phyloP scores from a whole-genome alignment of 2,329 filamentous ascomycete genomes.

The Diplodia intermedia region DNA sequence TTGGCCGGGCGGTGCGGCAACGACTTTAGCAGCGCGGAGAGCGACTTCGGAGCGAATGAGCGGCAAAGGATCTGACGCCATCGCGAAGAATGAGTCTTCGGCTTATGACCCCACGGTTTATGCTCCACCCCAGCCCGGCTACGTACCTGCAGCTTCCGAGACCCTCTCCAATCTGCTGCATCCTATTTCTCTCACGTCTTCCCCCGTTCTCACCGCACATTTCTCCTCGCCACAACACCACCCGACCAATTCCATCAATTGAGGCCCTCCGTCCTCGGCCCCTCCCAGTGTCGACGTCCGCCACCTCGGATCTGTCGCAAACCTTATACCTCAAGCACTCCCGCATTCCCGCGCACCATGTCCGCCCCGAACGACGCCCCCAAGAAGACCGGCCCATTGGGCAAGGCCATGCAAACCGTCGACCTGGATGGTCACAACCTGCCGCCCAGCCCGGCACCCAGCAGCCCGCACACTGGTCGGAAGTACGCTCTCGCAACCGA shows the following conservation, averaged over 20 bases:
- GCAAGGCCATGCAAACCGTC: constrained; percentile 50
- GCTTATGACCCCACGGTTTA: constrained; percentile 30
- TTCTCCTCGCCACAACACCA: constrained; percentile 1
- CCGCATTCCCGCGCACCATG: constrained; percentile 17
- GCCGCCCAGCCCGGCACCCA: constrained; percentile 79
- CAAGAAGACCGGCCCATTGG: constrained; percentile 37
- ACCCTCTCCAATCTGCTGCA: constrained; percentile 17
- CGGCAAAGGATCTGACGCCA: constrained; percentile 28
- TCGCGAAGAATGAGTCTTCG: constrained; percentile 31
- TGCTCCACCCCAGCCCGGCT: constrained; percentile 22
- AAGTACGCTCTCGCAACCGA: constrained; percentile 96
- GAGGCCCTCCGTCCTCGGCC: background rate
- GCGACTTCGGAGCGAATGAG: constrained; percentile 32
- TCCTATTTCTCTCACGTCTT: constrained; percentile 1
- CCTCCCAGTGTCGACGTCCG: background rate
- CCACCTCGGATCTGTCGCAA: background rate
- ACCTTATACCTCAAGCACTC: background rate
- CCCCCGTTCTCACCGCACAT: constrained; percentile 10
- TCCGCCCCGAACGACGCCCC: constrained; percentile 25
- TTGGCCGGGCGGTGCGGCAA: constrained; percentile 6
- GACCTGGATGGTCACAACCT: constrained; percentile 51
- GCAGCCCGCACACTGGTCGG: constrained; percentile 82
- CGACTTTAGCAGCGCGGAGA: background rate
- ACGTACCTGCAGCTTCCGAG: constrained; percentile 30
- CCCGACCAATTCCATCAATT: constrained; percentile 4